These are phyloP conservation scores for Fusarium nodosum DNA, from an alignment of 2,329 filamentous ascomycete species.

Conservation along the genomic window DNA sequence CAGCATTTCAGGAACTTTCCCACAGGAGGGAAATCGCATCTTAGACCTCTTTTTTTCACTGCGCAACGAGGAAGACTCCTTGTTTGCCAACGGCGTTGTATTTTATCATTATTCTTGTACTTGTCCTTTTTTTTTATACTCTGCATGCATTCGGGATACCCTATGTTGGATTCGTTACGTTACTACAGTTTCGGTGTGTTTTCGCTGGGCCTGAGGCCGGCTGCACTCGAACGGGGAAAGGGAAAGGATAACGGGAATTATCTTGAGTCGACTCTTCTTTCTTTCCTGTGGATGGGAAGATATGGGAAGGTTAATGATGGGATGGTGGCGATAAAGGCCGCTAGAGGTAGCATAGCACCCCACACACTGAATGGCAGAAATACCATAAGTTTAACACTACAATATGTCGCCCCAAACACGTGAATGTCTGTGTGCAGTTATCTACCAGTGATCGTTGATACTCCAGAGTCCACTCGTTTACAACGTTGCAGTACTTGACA, in stretches of 20 bases:
- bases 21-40: constrained; percentile 36
- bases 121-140: constrained; percentile 12
- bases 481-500: constrained; percentile 22
- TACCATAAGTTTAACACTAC: constrained; percentile 51
- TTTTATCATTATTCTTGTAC: constrained; percentile 16
- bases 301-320: constrained; percentile 4
- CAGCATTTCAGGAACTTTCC: constrained; percentile 13
- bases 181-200: constrained; percentile 6
- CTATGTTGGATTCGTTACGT: constrained; percentile 37
- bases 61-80: constrained; percentile 7
- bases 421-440: not conserved
- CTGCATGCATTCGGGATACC: constrained; percentile 47
- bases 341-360: constrained; percentile 48
- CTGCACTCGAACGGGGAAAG: not conserved
- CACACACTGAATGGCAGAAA: constrained; percentile 56
- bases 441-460: not conserved
- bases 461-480: not conserved
- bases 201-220: constrained; percentile 4
- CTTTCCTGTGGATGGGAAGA: constrained; percentile 18
- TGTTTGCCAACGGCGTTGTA: constrained; percentile 40
- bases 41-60: constrained; percentile 35
- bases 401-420: not conserved
- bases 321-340: constrained; percentile 22
- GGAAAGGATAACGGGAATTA: constrained; percentile 3
- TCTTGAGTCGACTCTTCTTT: constrained; percentile 9